Conservation (phyloP, 1,284 basidiomycete species). For the Chalciporus sp. region DNA sequence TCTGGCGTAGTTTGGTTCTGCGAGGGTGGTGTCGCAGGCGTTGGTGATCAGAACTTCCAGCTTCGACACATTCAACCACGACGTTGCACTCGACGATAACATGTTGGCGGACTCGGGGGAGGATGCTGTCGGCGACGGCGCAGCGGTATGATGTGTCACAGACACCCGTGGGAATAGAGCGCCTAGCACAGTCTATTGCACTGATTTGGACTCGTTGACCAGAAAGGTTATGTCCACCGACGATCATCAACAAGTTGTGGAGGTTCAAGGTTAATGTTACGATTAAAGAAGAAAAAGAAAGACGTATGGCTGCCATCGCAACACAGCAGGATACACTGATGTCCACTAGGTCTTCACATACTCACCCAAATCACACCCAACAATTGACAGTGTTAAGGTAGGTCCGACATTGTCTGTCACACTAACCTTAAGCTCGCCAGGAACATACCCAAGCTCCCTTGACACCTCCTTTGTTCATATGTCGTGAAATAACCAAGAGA, state of each 20-base stretch:
- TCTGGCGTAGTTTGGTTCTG: conserved; percentile 89
- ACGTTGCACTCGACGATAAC: conserved; percentile 25
- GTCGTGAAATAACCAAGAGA: not conserved
- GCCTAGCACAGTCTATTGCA: not conserved
- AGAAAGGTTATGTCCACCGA: not conserved
- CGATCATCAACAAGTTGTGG: not conserved
- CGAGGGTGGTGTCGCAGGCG: conserved; percentile 86
- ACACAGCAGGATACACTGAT: not conserved
- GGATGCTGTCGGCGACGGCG: conserved; percentile 1
- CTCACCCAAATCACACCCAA: not conserved
- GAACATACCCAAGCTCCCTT: not conserved
- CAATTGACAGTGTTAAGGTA: not conserved
- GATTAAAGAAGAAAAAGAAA: not conserved
- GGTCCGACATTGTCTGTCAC: not conserved
- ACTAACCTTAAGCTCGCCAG: not conserved
- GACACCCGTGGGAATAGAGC: conserved; percentile 14
- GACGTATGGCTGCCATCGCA: not conserved
- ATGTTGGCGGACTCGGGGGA: conserved; percentile 9
- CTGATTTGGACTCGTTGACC: not conserved
- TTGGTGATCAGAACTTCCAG: conserved; percentile 75
- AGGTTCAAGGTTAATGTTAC: not conserved
- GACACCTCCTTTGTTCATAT: conserved; percentile 17
- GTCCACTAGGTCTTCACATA: not conserved
- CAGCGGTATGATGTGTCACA: not conserved
- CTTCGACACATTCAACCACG: conserved; percentile 54